These are phyloP conservation scores for Thalassiosira tumida DNA, from an alignment of 352 stramenopile genomes.

Conservation along the genomic window DNA sequence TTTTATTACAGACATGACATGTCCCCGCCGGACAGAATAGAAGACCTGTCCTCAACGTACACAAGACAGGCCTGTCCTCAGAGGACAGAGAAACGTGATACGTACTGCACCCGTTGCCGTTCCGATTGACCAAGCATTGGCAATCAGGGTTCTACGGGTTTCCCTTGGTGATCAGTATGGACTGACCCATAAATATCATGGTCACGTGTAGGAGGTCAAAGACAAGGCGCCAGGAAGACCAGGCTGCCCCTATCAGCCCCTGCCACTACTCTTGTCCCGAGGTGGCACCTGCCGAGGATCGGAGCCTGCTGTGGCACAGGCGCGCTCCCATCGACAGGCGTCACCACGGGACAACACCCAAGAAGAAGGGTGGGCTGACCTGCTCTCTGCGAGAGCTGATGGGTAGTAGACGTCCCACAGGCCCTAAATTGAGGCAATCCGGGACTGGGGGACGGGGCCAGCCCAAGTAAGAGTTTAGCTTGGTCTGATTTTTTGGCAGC, in stretches of 20 bases:
- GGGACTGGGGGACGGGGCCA: neutral
- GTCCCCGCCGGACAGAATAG: too few species aligned
- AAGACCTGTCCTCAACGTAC: too few species aligned
- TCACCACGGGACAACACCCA: neutral
- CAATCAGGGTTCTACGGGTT: too few species aligned
- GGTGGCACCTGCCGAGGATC: neutral
- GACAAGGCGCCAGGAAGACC: too few species aligned
- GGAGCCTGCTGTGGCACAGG: neutral
- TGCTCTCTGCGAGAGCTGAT: neutral
- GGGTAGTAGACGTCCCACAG: neutral
- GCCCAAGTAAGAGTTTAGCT: neutral
- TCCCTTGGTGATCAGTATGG: too few species aligned
- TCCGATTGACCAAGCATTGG: too few species aligned
- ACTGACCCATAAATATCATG: too few species aligned
- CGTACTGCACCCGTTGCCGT: too few species aligned
- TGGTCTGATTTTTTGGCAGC: neutral
- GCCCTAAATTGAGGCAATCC: neutral
- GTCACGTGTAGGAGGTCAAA: too few species aligned
- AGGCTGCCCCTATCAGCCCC: neutral
- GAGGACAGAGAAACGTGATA: too few species aligned
- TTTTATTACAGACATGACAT: too few species aligned
- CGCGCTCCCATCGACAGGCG: neutral
- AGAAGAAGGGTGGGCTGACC: neutral
- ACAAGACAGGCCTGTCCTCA: too few species aligned
- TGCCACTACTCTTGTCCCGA: neutral